Conservation (phyloP, 371 early-diverging fungal species). For the Rhizomucor pusillus region DNA sequence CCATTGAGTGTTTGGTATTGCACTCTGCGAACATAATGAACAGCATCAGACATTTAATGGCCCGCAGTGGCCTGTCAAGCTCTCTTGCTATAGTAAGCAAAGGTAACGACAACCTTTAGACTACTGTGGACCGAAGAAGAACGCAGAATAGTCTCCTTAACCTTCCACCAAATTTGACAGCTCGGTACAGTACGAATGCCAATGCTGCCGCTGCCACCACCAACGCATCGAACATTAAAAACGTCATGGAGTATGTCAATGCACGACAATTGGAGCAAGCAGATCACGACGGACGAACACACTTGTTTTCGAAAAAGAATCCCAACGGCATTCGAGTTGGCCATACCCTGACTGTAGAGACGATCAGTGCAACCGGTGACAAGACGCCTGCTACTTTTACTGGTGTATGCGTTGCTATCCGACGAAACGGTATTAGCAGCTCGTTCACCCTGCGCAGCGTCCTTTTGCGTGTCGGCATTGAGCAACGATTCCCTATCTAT, state of each 20-base stretch:
- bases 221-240: slow-evolving; percentile 36
- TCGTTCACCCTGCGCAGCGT: slow-evolving; percentile 79
- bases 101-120: too few relatives aligned
- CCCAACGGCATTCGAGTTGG: slow-evolving; percentile 64
- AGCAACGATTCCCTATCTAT: slow-evolving; percentile 74
- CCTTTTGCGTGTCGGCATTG: slow-evolving; percentile 81
- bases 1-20: too few relatives aligned
- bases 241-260: slow-evolving; percentile 66
- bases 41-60: too few relatives aligned
- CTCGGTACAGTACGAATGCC: slow-evolving; percentile 1
- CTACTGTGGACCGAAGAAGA: too few relatives aligned
- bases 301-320: slow-evolving; percentile 55
- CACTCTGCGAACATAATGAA: too few relatives aligned
- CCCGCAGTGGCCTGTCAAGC: too few relatives aligned
- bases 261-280: slow-evolving; percentile 59
- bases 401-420: slow-evolving; percentile 81
- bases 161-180: too few relatives aligned
- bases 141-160: too few relatives aligned
- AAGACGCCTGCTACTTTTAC: slow-evolving; percentile 69
- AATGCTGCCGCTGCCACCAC: slow-evolving; percentile 9
- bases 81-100: too few relatives aligned
- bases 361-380: slow-evolving; percentile 64
- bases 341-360: slow-evolving; percentile 73
- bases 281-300: slow-evolving; percentile 61
- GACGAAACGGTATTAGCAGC: slow-evolving; percentile 76